Evolutionary conservation across 495 filamentous ascomycete genomes (phyloP), one percentile per base, ranked within the genome.

Genomic region (Xylaria scruposa): DNA sequence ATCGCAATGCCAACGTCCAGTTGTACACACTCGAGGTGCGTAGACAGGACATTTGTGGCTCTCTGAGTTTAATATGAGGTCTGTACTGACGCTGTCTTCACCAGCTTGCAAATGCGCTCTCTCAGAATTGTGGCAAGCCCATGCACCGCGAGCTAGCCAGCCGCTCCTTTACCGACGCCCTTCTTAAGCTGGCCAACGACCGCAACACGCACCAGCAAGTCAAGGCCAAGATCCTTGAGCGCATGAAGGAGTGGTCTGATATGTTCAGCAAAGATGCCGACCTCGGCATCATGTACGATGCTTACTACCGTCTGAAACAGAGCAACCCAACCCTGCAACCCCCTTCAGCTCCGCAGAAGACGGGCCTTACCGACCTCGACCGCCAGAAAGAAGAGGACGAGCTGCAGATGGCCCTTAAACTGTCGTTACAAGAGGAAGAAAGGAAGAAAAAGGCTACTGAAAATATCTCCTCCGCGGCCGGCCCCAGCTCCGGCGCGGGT

Each of bases 1-100:
- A 99, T 83, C 90, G 96, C 72, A 99, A 99, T 83, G 96, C 96
- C 69, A 98, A 99, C 82, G 96, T 99, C n/a, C 96, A 99, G 83
- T 87, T 99, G 42, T 99, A 99, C 79, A 98, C 96, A 24, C 87
- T 99, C 70, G 96, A 99, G 88, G 94, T 96, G 75, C 59, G 87
- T 78, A 56, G 38, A 44, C 56, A 53, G 19, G 47, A n/a, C 17
- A 7, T 21, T 49, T 21, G 0, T 26, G n/a, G 26, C 31, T 3
- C 53, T n/a, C 9, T 3, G 60, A 24, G 40, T n/a, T 64, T 26
- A 10, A 15, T 15, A 19, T 15, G 15, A 15, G 21, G 46, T 13
- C 33, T 58, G 44, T 5, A 33, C 70, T 76, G 49, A 71, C 19
- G 40, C 29, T 38, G 54, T 54, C 17, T 53, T 46, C 10, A 8